phyloP scores from a whole-genome alignment of 192 early-diverging fungal genomes.

The Backusella tarrabulga region DNA sequence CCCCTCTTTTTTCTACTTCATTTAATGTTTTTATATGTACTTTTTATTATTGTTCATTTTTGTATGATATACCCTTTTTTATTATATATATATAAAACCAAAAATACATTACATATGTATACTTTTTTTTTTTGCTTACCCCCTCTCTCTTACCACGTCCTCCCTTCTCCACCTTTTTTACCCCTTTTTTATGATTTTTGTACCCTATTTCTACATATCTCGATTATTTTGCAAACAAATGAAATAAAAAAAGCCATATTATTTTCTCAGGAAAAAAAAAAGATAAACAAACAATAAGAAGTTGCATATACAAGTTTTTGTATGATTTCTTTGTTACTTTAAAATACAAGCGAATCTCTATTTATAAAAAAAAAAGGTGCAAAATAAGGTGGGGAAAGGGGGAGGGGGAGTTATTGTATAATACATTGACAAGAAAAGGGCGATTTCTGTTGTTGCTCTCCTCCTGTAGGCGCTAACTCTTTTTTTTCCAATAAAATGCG shows the following conservation, averaged over 20 bases:
- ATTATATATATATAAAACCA: background rate
- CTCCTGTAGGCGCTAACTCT: background rate
- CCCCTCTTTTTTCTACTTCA: background rate
- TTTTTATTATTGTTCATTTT: background rate
- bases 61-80: constrained; percentile 8
- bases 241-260: background rate
- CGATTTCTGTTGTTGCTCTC: background rate
- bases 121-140: background rate
- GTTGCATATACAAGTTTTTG: background rate
- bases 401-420: background rate
- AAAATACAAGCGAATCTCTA: background rate
- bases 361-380: background rate
- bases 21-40: background rate
- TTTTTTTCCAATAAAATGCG: background rate
- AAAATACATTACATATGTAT: background rate
- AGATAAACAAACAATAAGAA: background rate
- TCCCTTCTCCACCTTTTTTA: background rate
- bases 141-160: too few relatives aligned
- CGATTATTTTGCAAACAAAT: background rate
- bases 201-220: background rate
- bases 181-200: background rate
- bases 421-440: constrained; percentile 25
- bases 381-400: background rate
- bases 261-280: background rate
- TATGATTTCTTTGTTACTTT: background rate